Evolutionary conservation across 306 rosid genomes (phyloP), one percentile per base, ranked within the genome.

Genomic region (Quercus rubra): DNA sequence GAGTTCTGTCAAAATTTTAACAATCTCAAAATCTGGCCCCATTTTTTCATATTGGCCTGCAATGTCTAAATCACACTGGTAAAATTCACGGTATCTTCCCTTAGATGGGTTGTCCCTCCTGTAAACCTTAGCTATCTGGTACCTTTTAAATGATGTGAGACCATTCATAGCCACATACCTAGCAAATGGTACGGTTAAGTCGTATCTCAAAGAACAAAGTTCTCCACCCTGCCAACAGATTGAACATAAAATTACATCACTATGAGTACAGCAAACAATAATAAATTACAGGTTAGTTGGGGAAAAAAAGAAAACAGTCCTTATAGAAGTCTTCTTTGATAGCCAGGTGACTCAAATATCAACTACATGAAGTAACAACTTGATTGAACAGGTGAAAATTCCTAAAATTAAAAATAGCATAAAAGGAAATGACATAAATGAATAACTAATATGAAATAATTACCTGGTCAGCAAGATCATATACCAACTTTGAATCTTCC

Each of bases 401-500:
- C 56, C 52, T 68, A 13, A 9, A 19, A 56, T 75, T 28, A 69
- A 49, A 46, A 27, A 28, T 49, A 73, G 20, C 59, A 27, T 30
- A 56, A 46, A 41, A 20, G 49, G 67, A 73, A 61, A 55, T 64
- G 61, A 54, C 72, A 74, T 67, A 61, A 70, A 52, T 13, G 58
- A 81, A 80, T 43, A 30, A 56, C 43, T 74, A 64, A 74, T 55
- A 69, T 30, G 63, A 83, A 19, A 71, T 49, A 84, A 69, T 77
- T 87, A 95, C 99, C 99, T 95, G 99, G 80, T 95, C 99, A 31
- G 99, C 98, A 55, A 95, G 98, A 89, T 94, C 99, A 83, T 90
- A 94, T 81, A 94, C 86, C 84, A 95, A 85, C 87, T 95, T 95
- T 28, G 99, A 95, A 85, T 95, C 99, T 85, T 95, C 99, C 79